Evolutionary conservation across 2,329 filamentous ascomycete species (phyloP).

Genomic region (Talaromyces marneffei): DNA sequence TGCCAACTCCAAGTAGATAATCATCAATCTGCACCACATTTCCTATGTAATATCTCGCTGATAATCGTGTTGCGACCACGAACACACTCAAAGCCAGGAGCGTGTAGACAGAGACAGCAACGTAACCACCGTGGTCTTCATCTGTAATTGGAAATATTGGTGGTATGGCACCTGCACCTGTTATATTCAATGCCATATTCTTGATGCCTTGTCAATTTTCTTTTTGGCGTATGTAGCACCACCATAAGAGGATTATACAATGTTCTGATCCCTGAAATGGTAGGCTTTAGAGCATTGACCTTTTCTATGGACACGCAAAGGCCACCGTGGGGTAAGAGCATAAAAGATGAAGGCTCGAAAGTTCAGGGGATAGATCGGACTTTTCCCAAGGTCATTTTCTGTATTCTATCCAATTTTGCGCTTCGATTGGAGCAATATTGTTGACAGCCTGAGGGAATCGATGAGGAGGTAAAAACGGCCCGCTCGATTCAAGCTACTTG

Average conservation of each 20-base stretch:
- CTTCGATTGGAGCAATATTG: background rate
- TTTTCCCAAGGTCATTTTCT: background rate
- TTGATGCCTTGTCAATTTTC: background rate
- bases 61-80: constrained; percentile 18
- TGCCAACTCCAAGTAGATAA: constrained; percentile 17
- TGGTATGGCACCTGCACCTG: constrained; percentile 18
- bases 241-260: background rate
- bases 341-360: background rate
- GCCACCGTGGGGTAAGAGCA: background rate
- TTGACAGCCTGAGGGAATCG: too few species aligned
- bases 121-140: constrained; percentile 21
- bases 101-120: constrained; percentile 20
- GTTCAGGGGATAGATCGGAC: background rate
- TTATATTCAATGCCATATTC: background rate
- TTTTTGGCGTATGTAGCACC: background rate
- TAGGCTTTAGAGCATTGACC: background rate
- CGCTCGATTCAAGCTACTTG: background rate
- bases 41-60: constrained; percentile 20
- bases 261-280: background rate
- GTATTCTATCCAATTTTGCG: background rate
- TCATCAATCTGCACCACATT: constrained; percentile 20
- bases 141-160: constrained; percentile 20
- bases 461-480: background rate
- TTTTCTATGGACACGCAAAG: background rate
- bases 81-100: constrained; percentile 17